These are phyloP conservation scores for Pseudocercospora vitis DNA, from an alignment of 2,329 filamentous ascomycete species.

Conservation along the genomic window DNA sequence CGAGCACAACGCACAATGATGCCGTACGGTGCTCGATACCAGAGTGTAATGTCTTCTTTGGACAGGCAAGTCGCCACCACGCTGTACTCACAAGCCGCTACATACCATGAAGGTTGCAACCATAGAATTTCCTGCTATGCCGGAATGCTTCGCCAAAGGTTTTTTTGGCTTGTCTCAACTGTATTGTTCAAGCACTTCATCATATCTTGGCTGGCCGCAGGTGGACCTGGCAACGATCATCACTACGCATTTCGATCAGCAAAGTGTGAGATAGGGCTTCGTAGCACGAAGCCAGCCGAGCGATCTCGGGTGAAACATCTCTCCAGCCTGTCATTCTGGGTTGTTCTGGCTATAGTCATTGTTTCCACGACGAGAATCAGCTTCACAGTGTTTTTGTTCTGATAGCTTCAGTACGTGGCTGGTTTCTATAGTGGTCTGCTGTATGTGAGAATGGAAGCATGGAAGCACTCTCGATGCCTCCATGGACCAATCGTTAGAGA, in stretches of 20 bases:
- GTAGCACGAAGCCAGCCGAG: neutral
- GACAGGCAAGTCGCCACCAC: no score
- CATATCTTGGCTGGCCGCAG: constrained; percentile 1
- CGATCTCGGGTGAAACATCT: constrained; percentile 3
- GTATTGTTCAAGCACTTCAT: neutral
- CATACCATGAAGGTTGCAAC: no score
- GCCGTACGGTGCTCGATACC: no score
- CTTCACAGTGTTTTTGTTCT: no score
- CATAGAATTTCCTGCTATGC: neutral
- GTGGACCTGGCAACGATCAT: constrained; percentile 1
- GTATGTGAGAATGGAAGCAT: no score
- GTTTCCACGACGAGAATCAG: neutral
- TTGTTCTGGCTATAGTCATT: constrained; percentile 5
- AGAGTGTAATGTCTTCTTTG: no score
- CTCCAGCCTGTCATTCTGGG: constrained; percentile 1
- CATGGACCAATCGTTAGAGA: no score
- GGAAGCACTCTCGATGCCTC: no score
- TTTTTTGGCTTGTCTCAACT: neutral
- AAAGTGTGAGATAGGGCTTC: neutral
- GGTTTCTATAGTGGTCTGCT: no score
- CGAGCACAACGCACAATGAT: no score
- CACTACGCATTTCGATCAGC: neutral
- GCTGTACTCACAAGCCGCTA: no score
- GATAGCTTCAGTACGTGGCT: no score
- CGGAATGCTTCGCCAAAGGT: neutral